Conservation (phyloP, 768 basidiomycete genomes). For the Phlebiopsis gigantea region DNA sequence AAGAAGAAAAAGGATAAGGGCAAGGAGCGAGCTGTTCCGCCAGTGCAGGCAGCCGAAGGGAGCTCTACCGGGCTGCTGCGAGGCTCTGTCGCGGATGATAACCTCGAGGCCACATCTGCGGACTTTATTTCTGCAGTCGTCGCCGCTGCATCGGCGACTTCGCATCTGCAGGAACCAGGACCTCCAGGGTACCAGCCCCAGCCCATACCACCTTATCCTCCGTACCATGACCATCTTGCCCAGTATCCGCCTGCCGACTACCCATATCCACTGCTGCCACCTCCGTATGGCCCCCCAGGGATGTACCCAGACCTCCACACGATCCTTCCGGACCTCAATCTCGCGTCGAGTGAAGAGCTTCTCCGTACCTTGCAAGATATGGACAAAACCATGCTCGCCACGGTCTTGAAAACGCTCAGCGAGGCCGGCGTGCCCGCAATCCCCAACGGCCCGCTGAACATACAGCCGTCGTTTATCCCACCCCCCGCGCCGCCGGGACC, state of each 20-base stretch:
- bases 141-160: slow-evolving; percentile 54
- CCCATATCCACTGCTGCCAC: slow-evolving; percentile 19
- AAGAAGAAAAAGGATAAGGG: slow-evolving; percentile 30
- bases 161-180: slow-evolving; percentile 20
- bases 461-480: slow-evolving; percentile 20
- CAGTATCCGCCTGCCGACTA: slow-evolving; percentile 14
- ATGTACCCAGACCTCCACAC: slow-evolving; percentile 23
- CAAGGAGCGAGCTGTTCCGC: slow-evolving; percentile 29
- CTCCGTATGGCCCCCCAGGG: slow-evolving; percentile 20
- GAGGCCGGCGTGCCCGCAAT: slow-evolving; percentile 42
- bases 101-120: slow-evolving; percentile 42
- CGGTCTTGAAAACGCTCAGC: slow-evolving; percentile 58
- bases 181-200: slow-evolving; percentile 15
- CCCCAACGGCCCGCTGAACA: slow-evolving; percentile 30
- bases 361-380: slow-evolving; percentile 68
- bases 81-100: slow-evolving; percentile 13
- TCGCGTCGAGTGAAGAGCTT: slow-evolving; percentile 66
- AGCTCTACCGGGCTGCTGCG: neutral
- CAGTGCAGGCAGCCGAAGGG: neutral
- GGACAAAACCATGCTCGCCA: slow-evolving; percentile 66
- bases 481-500: slow-evolving; percentile 24
- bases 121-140: slow-evolving; percentile 63
- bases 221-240: slow-evolving; percentile 23
- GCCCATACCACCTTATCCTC: slow-evolving; percentile 29
- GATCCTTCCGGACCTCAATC: slow-evolving; percentile 32